phyloP scores from a whole-genome alignment of 306 rosid species.

The Erythrophleum fordii region DNA sequence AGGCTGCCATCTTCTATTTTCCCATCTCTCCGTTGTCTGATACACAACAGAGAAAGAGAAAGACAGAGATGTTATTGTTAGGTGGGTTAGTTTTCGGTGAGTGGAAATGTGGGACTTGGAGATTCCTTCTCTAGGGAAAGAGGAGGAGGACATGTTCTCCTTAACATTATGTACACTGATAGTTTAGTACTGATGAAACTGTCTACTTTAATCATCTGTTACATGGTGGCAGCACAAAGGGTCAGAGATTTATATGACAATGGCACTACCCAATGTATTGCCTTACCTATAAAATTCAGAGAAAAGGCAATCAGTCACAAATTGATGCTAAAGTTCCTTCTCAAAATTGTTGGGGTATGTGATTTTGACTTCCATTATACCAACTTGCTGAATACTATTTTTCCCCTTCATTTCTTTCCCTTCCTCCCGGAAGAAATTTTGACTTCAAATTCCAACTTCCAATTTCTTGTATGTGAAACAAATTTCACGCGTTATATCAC shows the following conservation, averaged over 20 bases:
- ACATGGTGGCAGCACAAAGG: conserved; percentile 36
- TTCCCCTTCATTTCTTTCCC: background rate
- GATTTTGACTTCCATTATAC: conserved; percentile 21
- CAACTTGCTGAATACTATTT: background rate
- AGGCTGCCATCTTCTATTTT: conserved; percentile 43
- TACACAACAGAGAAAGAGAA: conserved; percentile 14
- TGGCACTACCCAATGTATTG: conserved; percentile 35
- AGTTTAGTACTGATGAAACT: conserved; percentile 39
- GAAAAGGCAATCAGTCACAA: conserved; percentile 22
- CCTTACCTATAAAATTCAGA: conserved; percentile 27
- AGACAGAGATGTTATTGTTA: conserved; percentile 34
- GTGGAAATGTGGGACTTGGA: conserved; percentile 32
- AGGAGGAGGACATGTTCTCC: conserved; percentile 24
- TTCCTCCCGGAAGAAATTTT: background rate
- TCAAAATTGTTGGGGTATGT: conserved; percentile 18
- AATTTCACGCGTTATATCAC: too few relatives aligned
- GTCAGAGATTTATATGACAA: conserved; percentile 42
- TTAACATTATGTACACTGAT: conserved; percentile 34
- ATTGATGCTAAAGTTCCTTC: conserved; percentile 1
- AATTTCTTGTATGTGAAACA: too few relatives aligned
- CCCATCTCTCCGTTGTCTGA: conserved; percentile 35
- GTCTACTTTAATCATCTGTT: conserved; percentile 44
- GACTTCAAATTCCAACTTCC: too few relatives aligned
- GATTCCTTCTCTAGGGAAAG: conserved; percentile 27
- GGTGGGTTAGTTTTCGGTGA: conserved; percentile 42